Conservation (phyloP, 129 eudicot genomes). For the Scalesia atractyloides region DNA sequence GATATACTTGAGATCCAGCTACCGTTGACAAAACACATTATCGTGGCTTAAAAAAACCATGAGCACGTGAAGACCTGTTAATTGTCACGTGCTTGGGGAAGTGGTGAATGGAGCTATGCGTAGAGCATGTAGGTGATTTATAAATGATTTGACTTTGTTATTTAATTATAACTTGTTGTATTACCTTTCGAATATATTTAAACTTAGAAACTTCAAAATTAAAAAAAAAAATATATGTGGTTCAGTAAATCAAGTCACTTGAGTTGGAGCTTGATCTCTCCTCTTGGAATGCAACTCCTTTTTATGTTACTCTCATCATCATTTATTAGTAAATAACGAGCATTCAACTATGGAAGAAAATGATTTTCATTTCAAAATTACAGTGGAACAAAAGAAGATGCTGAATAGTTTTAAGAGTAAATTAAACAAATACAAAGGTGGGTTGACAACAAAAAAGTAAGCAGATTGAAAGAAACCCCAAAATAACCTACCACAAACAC, state of each 20-base stretch:
- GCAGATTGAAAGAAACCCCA: no score
- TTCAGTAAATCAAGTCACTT: not conserved
- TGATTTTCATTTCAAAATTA: not conserved
- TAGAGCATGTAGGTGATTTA: slow-evolving; percentile 29
- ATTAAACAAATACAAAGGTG: no score
- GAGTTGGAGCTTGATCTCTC: not conserved
- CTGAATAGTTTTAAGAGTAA: no score
- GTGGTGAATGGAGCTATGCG: slow-evolving; percentile 1
- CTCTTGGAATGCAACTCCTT: not conserved
- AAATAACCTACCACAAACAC: no score
- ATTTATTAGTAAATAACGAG: not conserved
- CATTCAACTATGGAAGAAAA: not conserved
- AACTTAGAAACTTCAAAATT: not conserved
- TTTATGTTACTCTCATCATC: not conserved
- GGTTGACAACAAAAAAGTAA: no score
- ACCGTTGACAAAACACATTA: slow-evolving; percentile 4
- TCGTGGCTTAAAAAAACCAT: not conserved
- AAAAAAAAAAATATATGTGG: not conserved
- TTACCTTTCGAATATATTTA: not conserved
- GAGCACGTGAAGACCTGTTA: slow-evolving; percentile 25
- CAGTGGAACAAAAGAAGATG: not conserved
- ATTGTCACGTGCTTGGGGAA: slow-evolving; percentile 16
- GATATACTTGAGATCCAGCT: slow-evolving; percentile 15
- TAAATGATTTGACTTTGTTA: slow-evolving; percentile 11
- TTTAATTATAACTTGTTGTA: not conserved